Base-by-base conservation (phyloP, 164 flowering plant genomes). In the Amborella trichopoda region DNA sequence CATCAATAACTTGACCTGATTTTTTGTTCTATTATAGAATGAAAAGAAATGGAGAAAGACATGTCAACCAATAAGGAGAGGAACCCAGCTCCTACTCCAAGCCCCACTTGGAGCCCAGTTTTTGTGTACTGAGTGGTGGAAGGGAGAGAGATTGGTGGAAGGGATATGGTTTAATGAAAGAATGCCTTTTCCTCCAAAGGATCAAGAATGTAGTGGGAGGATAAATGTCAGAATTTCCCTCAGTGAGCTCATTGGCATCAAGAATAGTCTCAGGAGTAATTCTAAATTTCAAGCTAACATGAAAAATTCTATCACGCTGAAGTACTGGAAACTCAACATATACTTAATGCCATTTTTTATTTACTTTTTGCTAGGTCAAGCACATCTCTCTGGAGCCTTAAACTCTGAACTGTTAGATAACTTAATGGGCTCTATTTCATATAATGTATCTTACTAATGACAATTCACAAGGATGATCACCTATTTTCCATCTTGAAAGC, bases 291-390 rank as follows among this genome's bases (percentile, higher is more conserved):
- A 46, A 10, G 5, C 73, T 66, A 26, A 80, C 67, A 3, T 56
- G 2, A 3, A 66, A 14, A 18, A 69, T 3, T 23, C 30, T 1
- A 2, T 83, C 74, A 0, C 56, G 60, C 67, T 49, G 46, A 9
- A 52, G 26, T 40, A 71, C 50, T 28, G 71, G 25, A 58, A 76
- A 9, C 75, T 46, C 26, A 80, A 53, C 49, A 83, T 46, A 62
- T 52, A 76, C 34, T 56, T 69, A 28, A 67, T 19, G 2, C 86
- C 81, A 2, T 48, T 28, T 4, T 44, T 53, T 2, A 49, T 59
- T 63, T 84, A 89, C 18, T 54, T 60, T 1, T 40, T 5, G 20
- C 70, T 63, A 3, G 87, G 87, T 33, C 89, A 84, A 45, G 94
- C 89, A 53, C 94, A 81, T 58, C 76, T 56, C 6, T 81, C 46